A percentile compares a stretch with the other conserved stretches of the same genome.
Evolutionary conservation across 1,284 basidiomycete species (phyloP).

Genomic region (Cryptococcus deneoformans): DNA sequence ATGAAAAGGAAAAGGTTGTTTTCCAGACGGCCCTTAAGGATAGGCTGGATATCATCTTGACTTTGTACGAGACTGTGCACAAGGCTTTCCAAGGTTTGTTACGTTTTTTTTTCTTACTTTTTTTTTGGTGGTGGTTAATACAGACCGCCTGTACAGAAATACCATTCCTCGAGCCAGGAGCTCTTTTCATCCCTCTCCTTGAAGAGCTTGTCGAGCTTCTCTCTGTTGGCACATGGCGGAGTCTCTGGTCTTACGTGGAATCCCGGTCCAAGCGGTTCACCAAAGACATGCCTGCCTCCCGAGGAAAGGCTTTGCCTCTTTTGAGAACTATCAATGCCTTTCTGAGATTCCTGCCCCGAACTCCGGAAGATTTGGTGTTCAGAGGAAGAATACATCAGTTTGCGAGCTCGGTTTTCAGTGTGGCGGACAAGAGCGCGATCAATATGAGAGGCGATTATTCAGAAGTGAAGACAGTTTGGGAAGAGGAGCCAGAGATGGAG

Average conservation of each 20-base stretch:
- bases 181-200: conserved; percentile 40
- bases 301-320: conserved; percentile 46
- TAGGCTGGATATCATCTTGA: conserved; percentile 38
- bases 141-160: conserved; percentile 9
- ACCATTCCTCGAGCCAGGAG: conserved; percentile 37
- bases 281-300: conserved; percentile 43
- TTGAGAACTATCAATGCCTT: conserved; percentile 44
- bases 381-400: conserved; percentile 43
- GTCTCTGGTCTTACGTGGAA: conserved; percentile 41
- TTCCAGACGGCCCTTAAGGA: conserved; percentile 35
- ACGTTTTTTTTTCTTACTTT: not conserved
- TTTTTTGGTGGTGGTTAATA: not conserved
- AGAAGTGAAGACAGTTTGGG: conserved; percentile 40
- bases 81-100: conserved; percentile 18
- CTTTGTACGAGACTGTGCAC: conserved; percentile 36
- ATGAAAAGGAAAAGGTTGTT: conserved; percentile 14
- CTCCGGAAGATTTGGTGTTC: conserved; percentile 40
- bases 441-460: conserved; percentile 45
- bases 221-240: conserved; percentile 36
- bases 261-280: conserved; percentile 40
- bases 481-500: conserved; percentile 11
- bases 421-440: conserved; percentile 46
- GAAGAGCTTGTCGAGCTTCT: conserved; percentile 47
- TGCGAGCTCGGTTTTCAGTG: conserved; percentile 37
- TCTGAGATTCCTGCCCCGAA: conserved; percentile 35